Evolutionary conservation across 345 rosid genomes (phyloP).

Genomic region (Luvunga scandens): DNA sequence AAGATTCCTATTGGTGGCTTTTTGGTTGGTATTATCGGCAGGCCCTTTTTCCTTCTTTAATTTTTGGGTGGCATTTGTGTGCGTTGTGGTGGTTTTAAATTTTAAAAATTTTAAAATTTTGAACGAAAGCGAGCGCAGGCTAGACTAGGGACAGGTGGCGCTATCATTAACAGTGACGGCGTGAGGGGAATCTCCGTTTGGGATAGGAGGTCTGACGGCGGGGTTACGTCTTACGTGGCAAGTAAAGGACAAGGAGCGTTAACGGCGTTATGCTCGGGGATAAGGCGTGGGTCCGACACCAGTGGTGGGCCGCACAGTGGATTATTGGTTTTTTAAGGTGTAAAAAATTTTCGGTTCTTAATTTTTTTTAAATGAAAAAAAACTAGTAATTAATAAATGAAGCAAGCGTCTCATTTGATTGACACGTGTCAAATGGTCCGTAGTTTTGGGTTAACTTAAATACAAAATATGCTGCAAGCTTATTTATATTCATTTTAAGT

Average conservation of each 20-base stretch:
- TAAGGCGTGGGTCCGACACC: constrained; percentile 15
- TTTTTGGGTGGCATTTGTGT: background rate
- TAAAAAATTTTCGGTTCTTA: background rate
- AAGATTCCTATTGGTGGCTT: constrained; percentile 34
- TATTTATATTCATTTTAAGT: background rate
- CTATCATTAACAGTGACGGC: constrained; percentile 23
- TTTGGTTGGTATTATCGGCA: constrained; percentile 30
- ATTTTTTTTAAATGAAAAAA: too few relatives aligned
- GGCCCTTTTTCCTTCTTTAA: background rate
- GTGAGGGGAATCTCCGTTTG: constrained; percentile 24
- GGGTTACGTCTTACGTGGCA: constrained; percentile 8
- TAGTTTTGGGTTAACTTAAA: background rate
- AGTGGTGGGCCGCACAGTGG: constrained; percentile 23
- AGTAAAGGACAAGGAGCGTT: constrained; percentile 2
- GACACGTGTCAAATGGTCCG: constrained; percentile 12
- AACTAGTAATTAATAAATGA: background rate
- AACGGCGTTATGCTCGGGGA: constrained; percentile 31
- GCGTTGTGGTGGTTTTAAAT: background rate
- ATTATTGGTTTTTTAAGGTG: background rate
- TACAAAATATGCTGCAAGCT: background rate
- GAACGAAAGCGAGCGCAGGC: background rate
- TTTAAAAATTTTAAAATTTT: background rate
- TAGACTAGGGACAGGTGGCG: background rate
- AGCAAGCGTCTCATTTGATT: too few relatives aligned
- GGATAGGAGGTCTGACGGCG: constrained; percentile 18